Evolutionary conservation across 257 asterid species (phyloP), one percentile per base, ranked within the genome.

Genomic region (Lycium ferocissimum): DNA sequence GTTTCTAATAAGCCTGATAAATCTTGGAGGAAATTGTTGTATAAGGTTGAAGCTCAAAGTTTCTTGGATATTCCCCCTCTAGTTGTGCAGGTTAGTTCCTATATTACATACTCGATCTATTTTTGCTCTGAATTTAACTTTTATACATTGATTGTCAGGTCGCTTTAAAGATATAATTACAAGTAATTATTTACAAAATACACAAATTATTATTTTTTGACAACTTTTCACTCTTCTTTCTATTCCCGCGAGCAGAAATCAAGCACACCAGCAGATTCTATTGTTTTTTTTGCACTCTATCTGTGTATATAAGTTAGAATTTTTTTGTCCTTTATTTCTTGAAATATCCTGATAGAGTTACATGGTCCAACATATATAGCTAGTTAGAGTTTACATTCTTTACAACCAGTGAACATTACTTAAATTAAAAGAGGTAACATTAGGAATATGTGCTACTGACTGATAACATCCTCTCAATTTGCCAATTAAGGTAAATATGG

Each of bases 11-110:
- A 89, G 82, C 99, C 99, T 9, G 90, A 91, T 88, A 86, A 63
- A 89, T 85, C 94, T 40, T 89, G 93, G 83, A 91, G 93, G 85
- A 95, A 94, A 67, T 91, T 94, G 9, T 18, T 94, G 84, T 92
- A 89, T 87, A 90, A 86, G 85, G 94, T 89, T 75, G 94, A 93
- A 45, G 90, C 91, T 75, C 81, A 89, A 11, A 80, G 79, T 85
- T 94, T 95, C 91, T 80, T 92, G 87, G 94, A 94, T 38, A 88
- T 89, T 82, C 99, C 99, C 11, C 99, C 99, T 90, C 92, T 95
- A 12, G 90, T 94, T 5, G 84, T 94, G 88, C 98, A 95, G 97
- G 98, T 92, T 47, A 80, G 86, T 9, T 83, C 80, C 63, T 22
- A 59, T 10, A 15, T 62, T 65, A 47, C 18, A 47, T 17, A 18